Evolutionary conservation across 805 yeast species (phyloP).

Genomic region (Wickerhamiella nectarea): DNA sequence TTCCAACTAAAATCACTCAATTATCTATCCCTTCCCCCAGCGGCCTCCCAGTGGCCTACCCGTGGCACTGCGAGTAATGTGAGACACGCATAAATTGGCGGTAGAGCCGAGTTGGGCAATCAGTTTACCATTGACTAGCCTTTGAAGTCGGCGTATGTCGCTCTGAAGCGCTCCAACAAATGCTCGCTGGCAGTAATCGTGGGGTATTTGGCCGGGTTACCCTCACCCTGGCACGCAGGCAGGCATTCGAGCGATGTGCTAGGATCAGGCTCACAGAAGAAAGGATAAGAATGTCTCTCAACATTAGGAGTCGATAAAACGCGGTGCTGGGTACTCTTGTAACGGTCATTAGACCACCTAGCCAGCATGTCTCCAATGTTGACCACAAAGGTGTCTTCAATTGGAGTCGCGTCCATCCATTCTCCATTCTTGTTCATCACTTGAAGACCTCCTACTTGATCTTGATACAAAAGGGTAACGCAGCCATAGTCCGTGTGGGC

Average conservation of each 20-base stretch:
- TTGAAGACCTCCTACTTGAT: conserved; percentile 38
- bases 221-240: conserved; percentile 6
- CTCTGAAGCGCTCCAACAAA: conserved; percentile 5
- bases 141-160: conserved; percentile 11
- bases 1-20: no score
- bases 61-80: no score
- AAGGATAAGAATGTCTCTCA: conserved; percentile 11
- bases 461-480: conserved; percentile 47
- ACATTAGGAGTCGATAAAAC: conserved; percentile 22
- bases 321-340: conserved; percentile 45
- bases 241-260: conserved; percentile 6
- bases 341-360: conserved; percentile 43
- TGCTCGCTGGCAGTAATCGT: conserved; percentile 4
- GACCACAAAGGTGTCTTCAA: conserved; percentile 38
- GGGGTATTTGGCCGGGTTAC: conserved; percentile 7
- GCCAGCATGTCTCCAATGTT: conserved; percentile 50
- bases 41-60: no score
- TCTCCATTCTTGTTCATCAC: conserved; percentile 42
- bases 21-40: no score
- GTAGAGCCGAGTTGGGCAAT: no score
- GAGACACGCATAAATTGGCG: no score
- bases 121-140: background rate
- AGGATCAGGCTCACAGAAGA: conserved; percentile 9
- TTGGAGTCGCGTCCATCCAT: conserved; percentile 43
- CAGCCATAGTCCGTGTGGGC: conserved; percentile 58